These are phyloP conservation scores for Raphanus hybrid DNA, from an alignment of 441 rosid species.

Conservation along the genomic window DNA sequence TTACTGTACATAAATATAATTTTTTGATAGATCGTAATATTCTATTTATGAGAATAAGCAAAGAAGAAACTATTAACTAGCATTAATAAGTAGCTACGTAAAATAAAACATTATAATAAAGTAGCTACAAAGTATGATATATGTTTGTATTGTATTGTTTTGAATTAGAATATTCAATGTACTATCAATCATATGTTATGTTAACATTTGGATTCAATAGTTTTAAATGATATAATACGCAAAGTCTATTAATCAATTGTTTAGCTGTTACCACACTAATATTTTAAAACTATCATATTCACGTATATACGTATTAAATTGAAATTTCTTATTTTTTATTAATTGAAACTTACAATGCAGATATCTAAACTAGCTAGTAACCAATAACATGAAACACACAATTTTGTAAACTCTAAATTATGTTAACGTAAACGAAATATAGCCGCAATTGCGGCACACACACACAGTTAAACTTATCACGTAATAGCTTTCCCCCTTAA, in stretches of 20 bases:
- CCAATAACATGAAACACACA: too few species aligned
- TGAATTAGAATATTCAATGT: neutral
- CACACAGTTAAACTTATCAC: too few species aligned
- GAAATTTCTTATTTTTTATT: too few species aligned
- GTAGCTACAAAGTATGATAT: neutral
- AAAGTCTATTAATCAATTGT: neutral
- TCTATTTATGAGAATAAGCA: neutral
- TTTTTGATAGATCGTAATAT: neutral
- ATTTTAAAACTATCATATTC: neutral
- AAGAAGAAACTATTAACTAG: neutral
- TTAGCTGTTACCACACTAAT: neutral
- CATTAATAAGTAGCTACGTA: neutral
- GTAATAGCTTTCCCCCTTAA: too few species aligned
- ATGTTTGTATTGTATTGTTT: neutral
- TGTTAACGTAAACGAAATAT: too few species aligned
- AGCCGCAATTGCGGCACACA: too few species aligned
- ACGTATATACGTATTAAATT: too few species aligned
- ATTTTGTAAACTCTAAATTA: too few species aligned
- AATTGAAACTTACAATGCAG: too few species aligned
- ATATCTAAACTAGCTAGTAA: too few species aligned
- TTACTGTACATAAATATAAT: neutral
- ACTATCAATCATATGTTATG: constrained; percentile 7
- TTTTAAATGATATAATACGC: neutral
- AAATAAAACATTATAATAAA: neutral
- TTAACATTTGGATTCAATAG: neutral